Evolutionary conservation across 2,329 filamentous ascomycete genomes (phyloP).

Genomic region (Claviceps spartinae): DNA sequence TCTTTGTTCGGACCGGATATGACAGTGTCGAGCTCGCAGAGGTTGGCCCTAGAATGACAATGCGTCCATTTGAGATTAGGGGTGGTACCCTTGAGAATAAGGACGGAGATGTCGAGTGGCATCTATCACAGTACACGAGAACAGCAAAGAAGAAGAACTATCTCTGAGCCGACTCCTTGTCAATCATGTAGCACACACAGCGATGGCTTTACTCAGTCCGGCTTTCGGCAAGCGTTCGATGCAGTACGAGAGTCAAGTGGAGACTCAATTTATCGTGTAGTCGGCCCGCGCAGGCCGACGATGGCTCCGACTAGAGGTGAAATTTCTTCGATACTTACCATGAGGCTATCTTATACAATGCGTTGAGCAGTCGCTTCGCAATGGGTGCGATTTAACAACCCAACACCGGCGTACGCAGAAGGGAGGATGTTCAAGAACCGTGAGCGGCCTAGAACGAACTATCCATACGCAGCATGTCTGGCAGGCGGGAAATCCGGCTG

Average conservation of each 20-base stretch:
- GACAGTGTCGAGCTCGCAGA: conserved; percentile 80
- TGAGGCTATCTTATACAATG: not conserved
- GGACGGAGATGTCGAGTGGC: conserved; percentile 93
- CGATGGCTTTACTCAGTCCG: not conserved
- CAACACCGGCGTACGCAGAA: not conserved
- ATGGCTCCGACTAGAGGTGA: not conserved
- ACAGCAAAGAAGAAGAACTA: conserved; percentile 77
- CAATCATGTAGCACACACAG: not conserved
- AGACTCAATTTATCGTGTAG: too few relatives aligned
- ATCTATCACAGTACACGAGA: conserved; percentile 86
- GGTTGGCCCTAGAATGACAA: conserved; percentile 92
- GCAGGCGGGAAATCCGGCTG: not conserved
- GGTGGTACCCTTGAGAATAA: conserved; percentile 87
- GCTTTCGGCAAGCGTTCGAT: too few relatives aligned
- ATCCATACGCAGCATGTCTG: not conserved
- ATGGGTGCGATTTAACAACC: not conserved
- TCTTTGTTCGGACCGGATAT: conserved; percentile 87
- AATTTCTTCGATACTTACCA: not conserved
- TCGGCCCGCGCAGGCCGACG: not conserved
- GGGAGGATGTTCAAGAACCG: not conserved
- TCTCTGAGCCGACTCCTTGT: not conserved
- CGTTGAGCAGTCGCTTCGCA: not conserved
- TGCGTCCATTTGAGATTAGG: conserved; percentile 87
- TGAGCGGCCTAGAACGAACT: not conserved
- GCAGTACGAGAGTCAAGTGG: too few relatives aligned